These are phyloP conservation scores for Verticillium klebahnii DNA, from an alignment of 2,329 filamentous ascomycete species.

Conservation along the genomic window DNA sequence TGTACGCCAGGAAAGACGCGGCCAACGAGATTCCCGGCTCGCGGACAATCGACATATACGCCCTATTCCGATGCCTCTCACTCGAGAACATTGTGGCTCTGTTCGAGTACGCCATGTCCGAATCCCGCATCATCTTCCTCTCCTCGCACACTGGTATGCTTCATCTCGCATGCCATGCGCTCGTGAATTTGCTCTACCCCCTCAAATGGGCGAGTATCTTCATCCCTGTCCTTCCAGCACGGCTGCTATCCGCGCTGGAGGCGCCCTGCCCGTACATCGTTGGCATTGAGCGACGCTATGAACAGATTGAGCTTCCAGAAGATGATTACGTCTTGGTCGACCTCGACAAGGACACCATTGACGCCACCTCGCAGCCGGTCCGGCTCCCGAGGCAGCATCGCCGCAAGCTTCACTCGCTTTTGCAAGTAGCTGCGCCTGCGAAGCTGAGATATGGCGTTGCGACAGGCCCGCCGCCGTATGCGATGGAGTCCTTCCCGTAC, in stretches of 20 bases:
- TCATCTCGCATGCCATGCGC: slow-evolving; percentile 84
- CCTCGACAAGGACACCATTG: slow-evolving; percentile 84
- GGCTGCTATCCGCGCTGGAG: slow-evolving; percentile 84
- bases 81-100: slow-evolving; percentile 89
- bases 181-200: slow-evolving; percentile 81
- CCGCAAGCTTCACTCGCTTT: slow-evolving; percentile 79
- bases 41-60: slow-evolving; percentile 86
- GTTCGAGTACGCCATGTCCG: slow-evolving; percentile 87
- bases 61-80: slow-evolving; percentile 83
- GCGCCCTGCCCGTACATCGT: slow-evolving; percentile 97
- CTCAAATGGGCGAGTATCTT: slow-evolving; percentile 92
- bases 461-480: slow-evolving; percentile 86
- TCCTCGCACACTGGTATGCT: slow-evolving; percentile 97
- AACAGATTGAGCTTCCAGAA: slow-evolving; percentile 78
- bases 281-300: slow-evolving; percentile 89
- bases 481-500: slow-evolving; percentile 86
- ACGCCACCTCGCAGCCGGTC: slow-evolving; percentile 73
- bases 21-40: slow-evolving; percentile 89
- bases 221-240: slow-evolving; percentile 84
- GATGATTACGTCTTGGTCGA: slow-evolving; percentile 96
- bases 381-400: slow-evolving; percentile 83
- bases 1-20: slow-evolving; percentile 92
- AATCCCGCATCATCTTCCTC: slow-evolving; percentile 92
- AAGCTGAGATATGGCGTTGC: slow-evolving; percentile 81
- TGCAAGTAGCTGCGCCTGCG: slow-evolving; percentile 88